These are phyloP conservation scores for Bonnemaisonia californica DNA, from an alignment of 31 red algal genomes.

Conservation along the genomic window DNA sequence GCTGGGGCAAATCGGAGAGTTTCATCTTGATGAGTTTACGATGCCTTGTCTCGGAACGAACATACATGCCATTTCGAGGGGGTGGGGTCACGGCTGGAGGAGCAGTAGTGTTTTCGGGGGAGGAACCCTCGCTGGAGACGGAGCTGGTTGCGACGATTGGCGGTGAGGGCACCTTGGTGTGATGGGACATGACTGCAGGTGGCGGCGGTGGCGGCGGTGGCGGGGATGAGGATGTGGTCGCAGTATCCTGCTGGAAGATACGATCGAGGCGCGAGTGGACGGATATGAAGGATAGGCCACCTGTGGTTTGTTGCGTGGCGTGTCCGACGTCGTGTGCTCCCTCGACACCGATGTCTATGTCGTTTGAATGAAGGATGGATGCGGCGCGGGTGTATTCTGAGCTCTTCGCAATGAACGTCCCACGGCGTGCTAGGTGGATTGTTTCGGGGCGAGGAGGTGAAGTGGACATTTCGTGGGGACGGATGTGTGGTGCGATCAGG, in stretches of 20 bases:
- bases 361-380: slow-evolving; percentile 46
- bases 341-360: slow-evolving; percentile 48
- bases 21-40: slow-evolving; percentile 55
- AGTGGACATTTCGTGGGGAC: not conserved
- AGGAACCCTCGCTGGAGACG: not conserved
- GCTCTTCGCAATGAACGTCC: slow-evolving; percentile 52
- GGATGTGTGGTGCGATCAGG: not conserved
- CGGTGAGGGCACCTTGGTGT: too few relatives aligned
- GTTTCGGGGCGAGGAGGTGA: not conserved
- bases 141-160: not conserved
- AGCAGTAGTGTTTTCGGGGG: not conserved
- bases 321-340: slow-evolving; percentile 21
- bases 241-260: slow-evolving; percentile 47
- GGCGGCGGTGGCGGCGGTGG: slow-evolving; percentile 50
- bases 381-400: slow-evolving; percentile 53
- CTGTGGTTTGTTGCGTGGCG: slow-evolving; percentile 9
- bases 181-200: slow-evolving; percentile 7
- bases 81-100: slow-evolving; percentile 36
- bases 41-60: slow-evolving; percentile 46
- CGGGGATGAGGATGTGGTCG: not conserved
- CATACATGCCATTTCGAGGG: slow-evolving; percentile 51
- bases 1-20: slow-evolving; percentile 48
- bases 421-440: not conserved
- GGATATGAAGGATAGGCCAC: slow-evolving; percentile 50
- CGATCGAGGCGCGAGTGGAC: slow-evolving; percentile 38